These are phyloP conservation scores for Russula ochroleuca DNA, from an alignment of 768 basidiomycete genomes.

Conservation along the genomic window DNA sequence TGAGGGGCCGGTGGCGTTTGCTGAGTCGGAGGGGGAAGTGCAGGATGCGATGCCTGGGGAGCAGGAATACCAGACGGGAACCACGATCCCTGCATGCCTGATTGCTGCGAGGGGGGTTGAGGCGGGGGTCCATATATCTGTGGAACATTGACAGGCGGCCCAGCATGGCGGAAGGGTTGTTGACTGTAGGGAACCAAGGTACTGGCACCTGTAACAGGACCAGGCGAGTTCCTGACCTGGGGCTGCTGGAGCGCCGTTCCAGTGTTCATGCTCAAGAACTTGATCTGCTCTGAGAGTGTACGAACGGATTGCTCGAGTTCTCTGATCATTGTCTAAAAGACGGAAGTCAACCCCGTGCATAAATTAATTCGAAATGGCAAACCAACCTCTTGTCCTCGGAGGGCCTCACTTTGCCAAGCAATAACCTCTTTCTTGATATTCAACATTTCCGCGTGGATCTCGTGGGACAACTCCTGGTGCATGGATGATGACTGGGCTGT, in stretches of 20 bases:
- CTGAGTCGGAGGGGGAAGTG: conserved; percentile 56
- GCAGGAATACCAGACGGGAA: conserved; percentile 64
- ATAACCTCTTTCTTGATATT: conserved; percentile 75
- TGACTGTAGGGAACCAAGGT: conserved; percentile 20
- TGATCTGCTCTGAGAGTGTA: conserved; percentile 74
- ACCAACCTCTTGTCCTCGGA: conserved; percentile 74
- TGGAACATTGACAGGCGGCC: conserved; percentile 33
- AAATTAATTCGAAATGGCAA: not conserved
- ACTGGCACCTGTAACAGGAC: conserved; percentile 20
- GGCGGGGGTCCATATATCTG: conserved; percentile 33
- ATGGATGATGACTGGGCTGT: conserved; percentile 67
- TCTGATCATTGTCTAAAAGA: conserved; percentile 59
- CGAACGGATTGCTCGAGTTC: conserved; percentile 79
- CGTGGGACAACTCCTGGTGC: conserved; percentile 76
- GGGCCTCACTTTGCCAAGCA: conserved; percentile 74
- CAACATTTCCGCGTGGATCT: conserved; percentile 70
- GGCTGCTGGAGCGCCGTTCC: conserved; percentile 29
- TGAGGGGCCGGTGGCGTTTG: conserved; percentile 52
- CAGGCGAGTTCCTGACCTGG: conserved; percentile 24
- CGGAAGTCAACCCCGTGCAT: conserved; percentile 21
- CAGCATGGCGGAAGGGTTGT: conserved; percentile 35
- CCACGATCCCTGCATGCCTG: conserved; percentile 45
- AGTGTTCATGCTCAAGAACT: conserved; percentile 61
- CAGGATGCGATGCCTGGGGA: conserved; percentile 77
- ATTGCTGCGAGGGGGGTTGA: conserved; percentile 26